Evolutionary conservation across 148 eudicot genomes (phyloP).

Genomic region (Cornus florida): DNA sequence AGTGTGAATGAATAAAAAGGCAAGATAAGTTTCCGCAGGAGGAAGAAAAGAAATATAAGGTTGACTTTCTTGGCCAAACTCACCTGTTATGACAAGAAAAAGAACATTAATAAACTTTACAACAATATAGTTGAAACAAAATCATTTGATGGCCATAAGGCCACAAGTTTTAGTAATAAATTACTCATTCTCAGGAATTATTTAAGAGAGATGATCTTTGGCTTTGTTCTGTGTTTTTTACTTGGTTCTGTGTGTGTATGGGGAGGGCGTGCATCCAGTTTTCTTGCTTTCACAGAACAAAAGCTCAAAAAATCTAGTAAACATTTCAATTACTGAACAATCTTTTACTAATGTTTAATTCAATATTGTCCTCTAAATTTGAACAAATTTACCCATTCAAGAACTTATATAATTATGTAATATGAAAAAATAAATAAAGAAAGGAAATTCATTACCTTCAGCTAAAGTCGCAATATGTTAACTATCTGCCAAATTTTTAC

Average conservation of each 20-base stretch:
- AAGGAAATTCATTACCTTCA: not conserved
- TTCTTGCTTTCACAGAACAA: not conserved
- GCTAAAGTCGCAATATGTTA: not conserved
- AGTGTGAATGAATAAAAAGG: constrained; percentile 94
- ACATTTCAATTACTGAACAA: not conserved
- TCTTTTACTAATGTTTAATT: not conserved
- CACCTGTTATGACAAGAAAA: constrained; percentile 53
- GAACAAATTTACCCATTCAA: not conserved
- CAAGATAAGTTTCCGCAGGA: constrained; percentile 83
- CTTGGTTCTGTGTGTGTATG: not conserved
- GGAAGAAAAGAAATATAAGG: constrained; percentile 78
- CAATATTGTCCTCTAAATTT: not conserved
- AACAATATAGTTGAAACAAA: not conserved
- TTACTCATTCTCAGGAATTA: constrained; percentile 6
- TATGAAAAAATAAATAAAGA: not conserved
- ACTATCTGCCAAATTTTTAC: not conserved
- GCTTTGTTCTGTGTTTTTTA: not conserved
- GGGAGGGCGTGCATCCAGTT: not conserved
- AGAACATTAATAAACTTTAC: not conserved
- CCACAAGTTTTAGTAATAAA: not conserved
- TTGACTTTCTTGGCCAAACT: constrained; percentile 76
- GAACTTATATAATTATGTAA: not conserved
- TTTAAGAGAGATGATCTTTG: not conserved
- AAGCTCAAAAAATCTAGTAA: not conserved
- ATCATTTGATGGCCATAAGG: not conserved